Conservation (phyloP, 176 grass and related monocot species). For the Juncus inflexus region DNA sequence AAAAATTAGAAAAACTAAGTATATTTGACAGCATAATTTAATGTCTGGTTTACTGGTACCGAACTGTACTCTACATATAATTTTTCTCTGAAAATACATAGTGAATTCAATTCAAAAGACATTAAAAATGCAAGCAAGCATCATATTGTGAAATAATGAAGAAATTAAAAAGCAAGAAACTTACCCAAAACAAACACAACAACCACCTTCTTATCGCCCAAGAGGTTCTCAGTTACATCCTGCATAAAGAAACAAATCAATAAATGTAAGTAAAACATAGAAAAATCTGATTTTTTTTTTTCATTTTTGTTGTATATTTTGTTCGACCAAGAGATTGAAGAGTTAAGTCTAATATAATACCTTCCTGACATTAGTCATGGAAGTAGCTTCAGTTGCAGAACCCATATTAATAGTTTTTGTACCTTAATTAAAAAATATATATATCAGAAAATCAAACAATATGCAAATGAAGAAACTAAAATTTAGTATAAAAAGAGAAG, state of each 20-base stretch:
- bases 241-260: constrained; percentile 23
- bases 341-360: background rate
- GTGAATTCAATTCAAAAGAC: background rate
- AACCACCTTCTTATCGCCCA: constrained; percentile 64
- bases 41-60: background rate
- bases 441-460: no score
- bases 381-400: constrained; percentile 11
- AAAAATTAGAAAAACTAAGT: no score
- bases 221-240: constrained; percentile 44
- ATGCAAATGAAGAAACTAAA: no score
- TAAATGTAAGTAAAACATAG: constrained; percentile 4
- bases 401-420: constrained; percentile 22
- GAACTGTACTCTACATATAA: background rate
- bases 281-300: background rate
- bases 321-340: background rate
- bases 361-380: constrained; percentile 7
- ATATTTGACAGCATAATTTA: no score
- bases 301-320: background rate
- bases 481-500: no score
- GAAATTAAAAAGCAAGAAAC: constrained; percentile 3
- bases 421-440: background rate
- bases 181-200: constrained; percentile 86
- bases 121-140: background rate
- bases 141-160: background rate
- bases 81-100: background rate